Conservation (phyloP, 2,329 filamentous ascomycete species). For the Apiospora phragmitis region DNA sequence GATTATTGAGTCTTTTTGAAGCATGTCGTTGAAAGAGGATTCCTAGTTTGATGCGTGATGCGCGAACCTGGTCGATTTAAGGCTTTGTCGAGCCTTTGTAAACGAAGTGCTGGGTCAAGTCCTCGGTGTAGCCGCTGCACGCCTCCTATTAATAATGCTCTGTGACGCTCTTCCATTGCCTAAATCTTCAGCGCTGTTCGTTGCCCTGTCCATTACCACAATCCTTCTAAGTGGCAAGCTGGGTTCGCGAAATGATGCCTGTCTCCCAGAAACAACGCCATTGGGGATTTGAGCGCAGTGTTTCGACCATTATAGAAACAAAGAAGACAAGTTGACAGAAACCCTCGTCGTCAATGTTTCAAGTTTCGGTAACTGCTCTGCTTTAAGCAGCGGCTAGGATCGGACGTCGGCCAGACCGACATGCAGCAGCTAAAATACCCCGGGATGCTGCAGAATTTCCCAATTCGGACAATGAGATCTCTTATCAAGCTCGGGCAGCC, state of each 20-base stretch:
- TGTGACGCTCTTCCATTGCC: background rate
- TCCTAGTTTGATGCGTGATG: background rate
- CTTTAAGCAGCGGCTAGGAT: background rate
- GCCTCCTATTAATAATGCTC: background rate
- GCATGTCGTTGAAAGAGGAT: background rate
- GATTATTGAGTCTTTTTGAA: background rate
- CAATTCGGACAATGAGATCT: slow-evolving; percentile 19
- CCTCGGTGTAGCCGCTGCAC: slow-evolving; percentile 2
- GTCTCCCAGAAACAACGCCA: background rate
- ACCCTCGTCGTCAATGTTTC: background rate
- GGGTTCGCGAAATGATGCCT: background rate
- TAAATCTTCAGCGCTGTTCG: too few relatives aligned
- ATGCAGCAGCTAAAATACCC: background rate
- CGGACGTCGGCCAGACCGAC: background rate
- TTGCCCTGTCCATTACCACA: background rate
- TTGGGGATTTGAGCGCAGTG: background rate
- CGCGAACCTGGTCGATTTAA: background rate
- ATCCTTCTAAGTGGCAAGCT: background rate
- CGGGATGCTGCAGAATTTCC: slow-evolving; percentile 15
- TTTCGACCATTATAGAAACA: background rate
- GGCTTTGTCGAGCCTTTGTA: background rate
- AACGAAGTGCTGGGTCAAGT: background rate
- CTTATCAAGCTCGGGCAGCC: background rate
- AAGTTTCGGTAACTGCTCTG: background rate
- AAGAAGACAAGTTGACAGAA: background rate